phyloP scores from a whole-genome alignment of 2,329 filamentous ascomycete genomes.

The Epichloe scottii region DNA sequence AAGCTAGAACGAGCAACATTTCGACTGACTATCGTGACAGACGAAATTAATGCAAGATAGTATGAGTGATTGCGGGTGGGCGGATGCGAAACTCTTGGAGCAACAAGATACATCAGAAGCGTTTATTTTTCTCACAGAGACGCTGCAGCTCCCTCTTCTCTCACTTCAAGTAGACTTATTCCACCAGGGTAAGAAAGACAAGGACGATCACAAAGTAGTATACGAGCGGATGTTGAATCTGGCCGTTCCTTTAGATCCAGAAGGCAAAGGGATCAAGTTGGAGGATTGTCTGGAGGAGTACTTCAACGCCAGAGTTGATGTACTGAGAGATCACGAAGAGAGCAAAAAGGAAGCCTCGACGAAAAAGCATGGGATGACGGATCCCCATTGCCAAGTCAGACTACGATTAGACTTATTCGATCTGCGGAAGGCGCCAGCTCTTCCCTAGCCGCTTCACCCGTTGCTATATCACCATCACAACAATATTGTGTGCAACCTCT shows the following conservation, averaged over 20 bases:
- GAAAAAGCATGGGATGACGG: constrained; percentile 14
- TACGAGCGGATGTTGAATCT: constrained; percentile 86
- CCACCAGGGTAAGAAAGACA: constrained; percentile 73
- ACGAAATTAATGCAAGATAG: constrained; percentile 74
- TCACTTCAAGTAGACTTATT: constrained; percentile 91
- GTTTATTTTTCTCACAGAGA: constrained; percentile 88
- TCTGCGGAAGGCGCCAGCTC: constrained; percentile 19
- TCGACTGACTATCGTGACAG: constrained; percentile 28
- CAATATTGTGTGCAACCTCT: background rate
- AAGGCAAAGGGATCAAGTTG: constrained; percentile 60
- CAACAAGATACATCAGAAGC: constrained; percentile 96
- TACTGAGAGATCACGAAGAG: constrained; percentile 57
- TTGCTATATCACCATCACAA: constrained; percentile 15
- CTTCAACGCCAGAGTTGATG: constrained; percentile 88
- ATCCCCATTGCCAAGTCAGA: constrained; percentile 16
- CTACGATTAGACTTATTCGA: constrained; percentile 22
- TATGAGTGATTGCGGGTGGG: constrained; percentile 78
- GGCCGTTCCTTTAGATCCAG: constrained; percentile 66
- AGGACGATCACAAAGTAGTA: constrained; percentile 87
- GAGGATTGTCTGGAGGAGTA: constrained; percentile 90
- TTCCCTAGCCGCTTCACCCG: constrained; percentile 23
- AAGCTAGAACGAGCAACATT: background rate
- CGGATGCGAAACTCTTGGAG: constrained; percentile 59
- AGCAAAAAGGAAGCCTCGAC: constrained; percentile 31
- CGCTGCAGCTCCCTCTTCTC: constrained; percentile 72